phyloP scores from a whole-genome alignment of 768 basidiomycete genomes.

The Tephrocybe sp. region DNA sequence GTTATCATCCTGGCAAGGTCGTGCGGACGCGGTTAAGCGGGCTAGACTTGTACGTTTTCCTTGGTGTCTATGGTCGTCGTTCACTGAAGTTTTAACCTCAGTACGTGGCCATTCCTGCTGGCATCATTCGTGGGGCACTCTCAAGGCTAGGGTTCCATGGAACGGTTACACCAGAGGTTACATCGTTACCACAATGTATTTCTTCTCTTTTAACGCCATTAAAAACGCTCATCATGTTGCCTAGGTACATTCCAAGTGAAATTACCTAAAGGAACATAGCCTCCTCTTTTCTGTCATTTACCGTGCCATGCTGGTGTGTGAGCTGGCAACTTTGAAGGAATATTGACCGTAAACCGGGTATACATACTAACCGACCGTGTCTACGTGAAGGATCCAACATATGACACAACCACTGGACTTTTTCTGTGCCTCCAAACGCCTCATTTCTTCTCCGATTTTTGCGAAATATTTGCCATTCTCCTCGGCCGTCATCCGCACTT shows the following conservation, averaged over 20 bases:
- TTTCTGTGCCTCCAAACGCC: too few relatives aligned
- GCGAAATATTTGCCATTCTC: too few relatives aligned
- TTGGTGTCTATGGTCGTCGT: neutral
- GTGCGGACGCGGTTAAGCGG: slow-evolving; percentile 65
- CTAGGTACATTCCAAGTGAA: slow-evolving; percentile 84
- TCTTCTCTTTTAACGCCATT: neutral
- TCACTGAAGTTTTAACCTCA: slow-evolving; percentile 26
- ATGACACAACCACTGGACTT: too few relatives aligned
- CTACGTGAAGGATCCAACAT: too few relatives aligned
- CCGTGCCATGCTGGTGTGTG: too few relatives aligned
- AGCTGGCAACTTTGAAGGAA: too few relatives aligned
- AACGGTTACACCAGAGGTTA: slow-evolving; percentile 76
- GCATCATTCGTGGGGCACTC: slow-evolving; percentile 82
- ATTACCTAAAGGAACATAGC: slow-evolving; percentile 57
- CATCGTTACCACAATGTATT: slow-evolving; percentile 81
- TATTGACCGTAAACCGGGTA: too few relatives aligned
- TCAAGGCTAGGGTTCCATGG: slow-evolving; percentile 73
- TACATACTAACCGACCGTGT: too few relatives aligned
- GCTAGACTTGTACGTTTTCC: slow-evolving; percentile 60
- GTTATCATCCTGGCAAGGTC: slow-evolving; percentile 78
- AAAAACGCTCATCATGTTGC: neutral
- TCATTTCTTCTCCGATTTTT: too few relatives aligned
- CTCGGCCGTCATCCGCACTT: too few relatives aligned
- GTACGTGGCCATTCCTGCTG: slow-evolving; percentile 82
- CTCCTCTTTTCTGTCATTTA: neutral